Percentiles rank a stretch among this genome's conserved stretches.
Conservation (phyloP, 1,139 yeast genomes). For the Debaryomycetaceae sp. region DNA sequence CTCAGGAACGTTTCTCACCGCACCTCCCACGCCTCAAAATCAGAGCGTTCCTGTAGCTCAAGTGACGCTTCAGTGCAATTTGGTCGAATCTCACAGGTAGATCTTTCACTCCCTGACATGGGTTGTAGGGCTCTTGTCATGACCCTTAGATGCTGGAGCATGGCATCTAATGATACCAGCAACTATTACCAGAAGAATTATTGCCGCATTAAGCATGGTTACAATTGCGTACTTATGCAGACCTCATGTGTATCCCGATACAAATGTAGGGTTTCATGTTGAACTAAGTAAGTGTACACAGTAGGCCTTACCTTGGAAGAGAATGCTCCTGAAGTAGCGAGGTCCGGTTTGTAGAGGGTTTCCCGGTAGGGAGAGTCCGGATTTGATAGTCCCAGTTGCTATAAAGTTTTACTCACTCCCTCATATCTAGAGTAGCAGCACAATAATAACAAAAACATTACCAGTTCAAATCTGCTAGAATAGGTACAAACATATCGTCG, state of each 20-base stretch:
- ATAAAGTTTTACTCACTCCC: background rate
- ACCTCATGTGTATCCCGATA: background rate
- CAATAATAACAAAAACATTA: no score
- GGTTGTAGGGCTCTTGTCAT: no score
- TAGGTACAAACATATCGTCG: background rate
- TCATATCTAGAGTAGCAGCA: background rate
- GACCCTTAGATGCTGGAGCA: no score
- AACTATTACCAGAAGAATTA: background rate
- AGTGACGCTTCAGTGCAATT: no score
- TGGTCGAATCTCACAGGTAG: no score
- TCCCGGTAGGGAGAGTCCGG: background rate
- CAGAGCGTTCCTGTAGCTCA: no score
- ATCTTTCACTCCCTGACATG: no score
- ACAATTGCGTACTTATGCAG: background rate
- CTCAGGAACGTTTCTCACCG: no score
- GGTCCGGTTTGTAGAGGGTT: background rate
- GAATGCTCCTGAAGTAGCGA: background rate
- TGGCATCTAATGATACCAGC: no score
- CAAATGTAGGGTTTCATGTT: background rate
- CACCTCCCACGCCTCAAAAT: no score
- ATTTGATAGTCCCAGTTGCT: background rate
- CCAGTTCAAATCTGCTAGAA: no score
- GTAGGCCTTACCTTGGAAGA: background rate
- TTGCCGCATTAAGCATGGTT: background rate
- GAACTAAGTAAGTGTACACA: background rate